Conservation (phyloP, 2,329 filamentous ascomycete genomes). For the Ascochyta clinopodiicola region DNA sequence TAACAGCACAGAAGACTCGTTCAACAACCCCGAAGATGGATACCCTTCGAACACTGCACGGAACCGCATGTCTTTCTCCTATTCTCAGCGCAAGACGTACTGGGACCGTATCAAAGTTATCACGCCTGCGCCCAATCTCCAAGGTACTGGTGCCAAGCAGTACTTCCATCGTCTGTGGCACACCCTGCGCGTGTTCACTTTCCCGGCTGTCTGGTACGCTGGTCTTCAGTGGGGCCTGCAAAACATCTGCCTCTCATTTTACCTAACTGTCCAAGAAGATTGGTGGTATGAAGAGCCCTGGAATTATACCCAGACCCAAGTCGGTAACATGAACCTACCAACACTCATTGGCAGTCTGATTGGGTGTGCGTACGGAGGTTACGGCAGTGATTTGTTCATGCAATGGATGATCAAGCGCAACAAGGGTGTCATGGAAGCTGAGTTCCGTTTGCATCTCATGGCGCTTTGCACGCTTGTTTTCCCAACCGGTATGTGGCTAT, state of each 20-base stretch:
- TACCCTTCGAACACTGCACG: constrained; percentile 9
- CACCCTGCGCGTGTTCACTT: constrained; percentile 63
- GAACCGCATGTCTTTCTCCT: constrained; percentile 23
- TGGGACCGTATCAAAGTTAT: constrained; percentile 63
- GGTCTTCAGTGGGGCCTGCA: constrained; percentile 67
- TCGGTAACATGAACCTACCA: constrained; percentile 65
- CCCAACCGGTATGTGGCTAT: constrained; percentile 60
- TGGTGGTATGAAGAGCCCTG: constrained; percentile 62
- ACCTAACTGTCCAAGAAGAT: constrained; percentile 64
- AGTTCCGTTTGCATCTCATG: constrained; percentile 61
- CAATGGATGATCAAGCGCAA: constrained; percentile 62
- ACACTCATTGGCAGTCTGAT: constrained; percentile 62
- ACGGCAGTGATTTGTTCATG: constrained; percentile 63
- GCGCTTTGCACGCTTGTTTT: constrained; percentile 59
- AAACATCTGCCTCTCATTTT: constrained; percentile 67
- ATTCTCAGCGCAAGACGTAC: constrained; percentile 55
- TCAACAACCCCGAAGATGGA: constrained; percentile 6
- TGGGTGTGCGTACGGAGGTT: constrained; percentile 65
- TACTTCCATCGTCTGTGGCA: constrained; percentile 62
- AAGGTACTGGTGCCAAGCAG: constrained; percentile 61
- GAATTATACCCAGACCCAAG: constrained; percentile 61
- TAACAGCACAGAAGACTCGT: constrained; percentile 6
- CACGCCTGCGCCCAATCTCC: constrained; percentile 62
- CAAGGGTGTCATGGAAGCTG: constrained; percentile 62
- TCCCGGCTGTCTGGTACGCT: constrained; percentile 64